Percentiles rank a stretch among this genome's conserved stretches.
Evolutionary conservation across 441 rosid species (phyloP).

Genomic region (Populus tomentosa): DNA sequence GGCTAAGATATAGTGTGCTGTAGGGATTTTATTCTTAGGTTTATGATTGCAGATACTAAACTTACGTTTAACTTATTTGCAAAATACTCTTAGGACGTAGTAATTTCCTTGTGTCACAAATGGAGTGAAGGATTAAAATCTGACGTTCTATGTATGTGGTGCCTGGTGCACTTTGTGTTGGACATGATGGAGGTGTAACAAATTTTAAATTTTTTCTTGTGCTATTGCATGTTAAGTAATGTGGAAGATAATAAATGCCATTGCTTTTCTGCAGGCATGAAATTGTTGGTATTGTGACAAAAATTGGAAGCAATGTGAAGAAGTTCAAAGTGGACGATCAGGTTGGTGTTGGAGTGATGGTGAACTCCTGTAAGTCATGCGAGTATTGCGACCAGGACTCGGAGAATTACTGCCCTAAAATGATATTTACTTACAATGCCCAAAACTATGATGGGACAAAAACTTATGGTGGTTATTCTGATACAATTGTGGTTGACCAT

Average conservation of each 20-base stretch:
- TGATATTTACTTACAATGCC: conserved; percentile 54
- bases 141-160: background rate
- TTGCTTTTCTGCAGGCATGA: conserved; percentile 29
- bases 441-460: conserved; percentile 45
- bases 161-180: background rate
- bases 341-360: conserved; percentile 79
- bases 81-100: too few relatives aligned
- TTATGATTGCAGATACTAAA: background rate
- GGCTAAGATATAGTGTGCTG: background rate
- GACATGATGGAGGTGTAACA: too few relatives aligned
- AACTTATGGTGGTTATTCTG: conserved; percentile 71
- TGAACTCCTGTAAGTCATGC: conserved; percentile 63
- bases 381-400: conserved; percentile 57
- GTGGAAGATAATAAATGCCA: background rate
- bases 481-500: conserved; percentile 60
- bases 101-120: too few relatives aligned
- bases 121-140: too few relatives aligned
- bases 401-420: conserved; percentile 70
- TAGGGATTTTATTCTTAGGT: background rate
- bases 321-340: conserved; percentile 31
- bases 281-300: conserved; percentile 26
- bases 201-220: background rate
- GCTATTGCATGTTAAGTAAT: background rate
- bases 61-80: too few relatives aligned
- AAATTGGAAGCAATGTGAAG: conserved; percentile 23